These are phyloP conservation scores for Beta corolliflora DNA, from an alignment of 179 eudicot genomes.

Conservation along the genomic window DNA sequence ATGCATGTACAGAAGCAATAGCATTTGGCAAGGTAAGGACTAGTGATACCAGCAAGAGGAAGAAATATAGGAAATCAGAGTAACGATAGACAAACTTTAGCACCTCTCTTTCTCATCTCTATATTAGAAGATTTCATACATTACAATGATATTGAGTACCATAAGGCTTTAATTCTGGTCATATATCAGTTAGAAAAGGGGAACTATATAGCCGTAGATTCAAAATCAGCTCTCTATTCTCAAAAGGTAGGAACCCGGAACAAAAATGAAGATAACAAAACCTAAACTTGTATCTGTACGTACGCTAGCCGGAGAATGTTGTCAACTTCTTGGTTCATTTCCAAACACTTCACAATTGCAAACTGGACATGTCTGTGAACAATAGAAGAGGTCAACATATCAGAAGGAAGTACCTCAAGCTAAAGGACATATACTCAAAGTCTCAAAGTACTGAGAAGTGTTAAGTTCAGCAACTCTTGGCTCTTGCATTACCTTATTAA, in stretches of 20 bases:
- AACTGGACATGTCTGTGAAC: constrained; percentile 40
- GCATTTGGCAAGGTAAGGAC: neutral
- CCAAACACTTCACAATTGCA: constrained; percentile 46
- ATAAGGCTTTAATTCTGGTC: constrained; percentile 11
- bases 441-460: neutral
- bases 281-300: constrained; percentile 27
- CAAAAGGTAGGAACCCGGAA: constrained; percentile 23
- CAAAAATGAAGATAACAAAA: constrained; percentile 21
- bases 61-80: neutral
- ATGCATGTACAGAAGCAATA: neutral
- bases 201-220: constrained; percentile 26
- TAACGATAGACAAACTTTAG: neutral
- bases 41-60: neutral
- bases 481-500: constrained; percentile 61
- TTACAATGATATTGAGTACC: constrained; percentile 9
- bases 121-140: constrained; percentile 19
- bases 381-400: neutral
- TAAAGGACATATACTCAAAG: neutral
- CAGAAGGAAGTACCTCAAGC: neutral
- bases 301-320: constrained; percentile 19
- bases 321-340: constrained; percentile 37
- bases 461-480: neutral
- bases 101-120: constrained; percentile 12
- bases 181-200: constrained; percentile 24
- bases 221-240: constrained; percentile 27